A percentile compares a stretch with the other conserved stretches of the same genome.
Evolutionary conservation across 2,329 filamentous ascomycete genomes (phyloP).

Genomic region (Lachnum nothofagi): DNA sequence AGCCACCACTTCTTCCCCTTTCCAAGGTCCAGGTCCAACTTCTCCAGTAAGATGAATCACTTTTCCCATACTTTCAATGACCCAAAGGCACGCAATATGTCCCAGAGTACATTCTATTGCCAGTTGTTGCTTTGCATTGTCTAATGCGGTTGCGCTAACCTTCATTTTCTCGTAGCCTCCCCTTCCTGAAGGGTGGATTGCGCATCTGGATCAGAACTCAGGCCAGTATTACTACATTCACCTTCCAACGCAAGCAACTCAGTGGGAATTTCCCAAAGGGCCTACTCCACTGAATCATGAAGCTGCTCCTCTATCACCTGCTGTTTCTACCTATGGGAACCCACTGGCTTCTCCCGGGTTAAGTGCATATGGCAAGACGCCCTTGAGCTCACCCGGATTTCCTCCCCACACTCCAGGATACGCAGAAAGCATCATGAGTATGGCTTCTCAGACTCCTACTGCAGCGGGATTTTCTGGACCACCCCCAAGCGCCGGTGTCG

Average conservation of each 20-base stretch:
- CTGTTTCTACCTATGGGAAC: constrained; percentile 66
- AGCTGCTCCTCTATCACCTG: constrained; percentile 75
- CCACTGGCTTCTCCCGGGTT: constrained; percentile 64
- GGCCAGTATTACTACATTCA: constrained; percentile 99
- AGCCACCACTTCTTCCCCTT: constrained; percentile 37
- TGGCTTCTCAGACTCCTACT: constrained; percentile 69
- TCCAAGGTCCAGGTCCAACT: constrained; percentile 55
- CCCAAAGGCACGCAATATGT: no score
- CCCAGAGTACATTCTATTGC: no score
- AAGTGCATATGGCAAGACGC: constrained; percentile 51
- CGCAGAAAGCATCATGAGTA: constrained; percentile 79
- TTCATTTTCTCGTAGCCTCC: constrained; percentile 51
- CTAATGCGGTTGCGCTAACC: no score
- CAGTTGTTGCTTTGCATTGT: no score
- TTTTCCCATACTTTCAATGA: no score
- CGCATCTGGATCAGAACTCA: constrained; percentile 89
- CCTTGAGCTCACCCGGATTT: constrained; percentile 74
- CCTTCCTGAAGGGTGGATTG: constrained; percentile 95
- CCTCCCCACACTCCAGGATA: constrained; percentile 79
- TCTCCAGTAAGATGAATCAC: constrained; percentile 50
- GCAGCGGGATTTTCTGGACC: constrained; percentile 81
- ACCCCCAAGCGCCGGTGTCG: constrained; percentile 81
- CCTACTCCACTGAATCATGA: constrained; percentile 85
- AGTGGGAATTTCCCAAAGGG: constrained; percentile 98
- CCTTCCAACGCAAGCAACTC: constrained; percentile 86